These are phyloP conservation scores for Raffaelea ambrosiae DNA, from an alignment of 2,329 filamentous ascomycete species.

Conservation along the genomic window DNA sequence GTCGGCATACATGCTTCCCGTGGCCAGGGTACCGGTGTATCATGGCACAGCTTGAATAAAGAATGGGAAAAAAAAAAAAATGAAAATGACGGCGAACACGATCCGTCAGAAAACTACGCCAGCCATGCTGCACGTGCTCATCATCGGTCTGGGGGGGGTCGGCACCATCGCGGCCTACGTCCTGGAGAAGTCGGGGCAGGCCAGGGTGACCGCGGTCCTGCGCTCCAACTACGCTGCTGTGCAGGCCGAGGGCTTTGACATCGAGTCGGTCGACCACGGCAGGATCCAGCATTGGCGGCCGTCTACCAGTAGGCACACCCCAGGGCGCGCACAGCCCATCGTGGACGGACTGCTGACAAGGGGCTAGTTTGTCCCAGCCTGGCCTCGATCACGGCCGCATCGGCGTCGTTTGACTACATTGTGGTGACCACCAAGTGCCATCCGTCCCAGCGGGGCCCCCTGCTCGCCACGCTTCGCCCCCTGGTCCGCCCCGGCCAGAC, in stretches of 20 bases:
- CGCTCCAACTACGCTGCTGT: not conserved
- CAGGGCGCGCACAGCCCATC: too few relatives aligned
- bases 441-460: not conserved
- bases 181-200: not conserved
- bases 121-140: not conserved
- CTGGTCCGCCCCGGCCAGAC: not conserved
- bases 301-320: not conserved
- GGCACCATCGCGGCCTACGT: not conserved
- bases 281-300: not conserved
- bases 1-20: too few relatives aligned
- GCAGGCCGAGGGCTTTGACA: not conserved
- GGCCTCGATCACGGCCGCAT: not conserved
- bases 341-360: not conserved
- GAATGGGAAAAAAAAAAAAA: too few relatives aligned
- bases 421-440: not conserved
- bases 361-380: not conserved
- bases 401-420: not conserved
- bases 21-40: too few relatives aligned
- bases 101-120: too few relatives aligned
- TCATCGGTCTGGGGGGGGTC: not conserved
- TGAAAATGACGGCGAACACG: too few relatives aligned
- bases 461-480: not conserved
- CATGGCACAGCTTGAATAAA: too few relatives aligned
- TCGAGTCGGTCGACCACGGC: not conserved
- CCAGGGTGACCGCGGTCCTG: not conserved